phyloP scores from a whole-genome alignment of 2,329 filamentous ascomycete genomes.

The Penicillium sp. region DNA sequence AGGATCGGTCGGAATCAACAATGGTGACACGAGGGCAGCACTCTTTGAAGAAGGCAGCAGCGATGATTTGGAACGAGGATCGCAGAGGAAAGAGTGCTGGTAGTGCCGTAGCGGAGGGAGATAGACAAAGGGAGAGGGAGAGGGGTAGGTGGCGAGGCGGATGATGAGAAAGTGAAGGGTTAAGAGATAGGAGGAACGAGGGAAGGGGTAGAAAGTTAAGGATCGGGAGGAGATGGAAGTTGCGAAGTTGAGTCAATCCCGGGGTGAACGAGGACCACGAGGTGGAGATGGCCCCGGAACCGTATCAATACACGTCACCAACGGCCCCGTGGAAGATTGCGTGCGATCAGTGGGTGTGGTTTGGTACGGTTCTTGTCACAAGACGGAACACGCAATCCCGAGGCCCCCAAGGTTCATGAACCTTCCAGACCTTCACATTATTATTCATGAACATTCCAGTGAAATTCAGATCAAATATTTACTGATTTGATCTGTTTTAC shows the following conservation, averaged over 20 bases:
- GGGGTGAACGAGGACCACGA: constrained; percentile 5
- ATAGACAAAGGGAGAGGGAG: constrained; percentile 4
- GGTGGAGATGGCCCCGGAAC: background rate
- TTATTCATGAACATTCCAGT: constrained; percentile 1
- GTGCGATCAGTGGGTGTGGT: constrained; percentile 2
- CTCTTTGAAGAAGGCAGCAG: constrained; percentile 6
- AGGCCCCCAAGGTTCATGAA: constrained; percentile 21
- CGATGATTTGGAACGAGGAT: constrained; percentile 1
- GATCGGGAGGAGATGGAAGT: constrained; percentile 12
- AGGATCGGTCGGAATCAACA: background rate
- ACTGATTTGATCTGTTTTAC: no score
- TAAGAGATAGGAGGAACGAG: constrained; percentile 13
- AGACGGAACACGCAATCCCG: constrained; percentile 11
- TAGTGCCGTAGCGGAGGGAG: background rate
- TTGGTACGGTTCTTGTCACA: background rate
- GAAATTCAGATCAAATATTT: no score
- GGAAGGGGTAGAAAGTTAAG: constrained; percentile 19
- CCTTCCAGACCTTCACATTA: constrained; percentile 25
- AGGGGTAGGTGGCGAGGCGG: no score
- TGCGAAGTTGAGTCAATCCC: constrained; percentile 17
- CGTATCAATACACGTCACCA: background rate
- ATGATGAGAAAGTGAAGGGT: constrained; percentile 10
- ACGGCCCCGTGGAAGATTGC: background rate
- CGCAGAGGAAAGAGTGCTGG: constrained; percentile 2
- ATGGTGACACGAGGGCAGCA: background rate